Evolutionary conservation across 768 basidiomycete species (phyloP).

Genomic region (Lactifluus echinatus): DNA sequence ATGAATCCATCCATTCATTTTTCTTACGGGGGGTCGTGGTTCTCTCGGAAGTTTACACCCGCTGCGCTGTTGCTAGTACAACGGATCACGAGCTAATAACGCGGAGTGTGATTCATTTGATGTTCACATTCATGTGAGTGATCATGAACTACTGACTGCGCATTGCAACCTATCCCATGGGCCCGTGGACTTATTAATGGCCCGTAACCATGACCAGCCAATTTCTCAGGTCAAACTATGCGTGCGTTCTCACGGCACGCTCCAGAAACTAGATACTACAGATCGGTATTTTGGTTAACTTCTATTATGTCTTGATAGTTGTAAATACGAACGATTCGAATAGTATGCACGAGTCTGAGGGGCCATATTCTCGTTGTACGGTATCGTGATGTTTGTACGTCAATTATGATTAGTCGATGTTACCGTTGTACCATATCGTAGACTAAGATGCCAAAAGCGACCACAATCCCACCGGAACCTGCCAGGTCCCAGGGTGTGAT

Average conservation of each 20-base stretch:
- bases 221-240: not conserved
- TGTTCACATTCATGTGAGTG: not conserved
- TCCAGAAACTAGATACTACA: too few species aligned
- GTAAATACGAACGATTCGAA: not conserved
- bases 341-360: not conserved
- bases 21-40: not conserved
- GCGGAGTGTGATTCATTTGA: not conserved
- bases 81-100: not conserved
- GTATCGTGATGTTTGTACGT: not conserved
- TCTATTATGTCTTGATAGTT: not conserved
- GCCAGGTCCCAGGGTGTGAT: slow-evolving; percentile 64
- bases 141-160: not conserved
- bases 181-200: too few species aligned
- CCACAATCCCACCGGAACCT: slow-evolving; percentile 72
- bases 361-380: too few species aligned
- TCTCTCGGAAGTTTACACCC: too few species aligned
- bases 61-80: not conserved
- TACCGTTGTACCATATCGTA: slow-evolving; percentile 50
- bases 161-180: not conserved
- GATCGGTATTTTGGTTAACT: not conserved
- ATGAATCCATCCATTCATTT: not conserved
- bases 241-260: too few species aligned
- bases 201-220: not conserved
- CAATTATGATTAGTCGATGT: not conserved
- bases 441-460: slow-evolving; percentile 73